These are phyloP conservation scores for Cystobasidium ongulense DNA, from an alignment of 768 basidiomycete species.

Conservation along the genomic window DNA sequence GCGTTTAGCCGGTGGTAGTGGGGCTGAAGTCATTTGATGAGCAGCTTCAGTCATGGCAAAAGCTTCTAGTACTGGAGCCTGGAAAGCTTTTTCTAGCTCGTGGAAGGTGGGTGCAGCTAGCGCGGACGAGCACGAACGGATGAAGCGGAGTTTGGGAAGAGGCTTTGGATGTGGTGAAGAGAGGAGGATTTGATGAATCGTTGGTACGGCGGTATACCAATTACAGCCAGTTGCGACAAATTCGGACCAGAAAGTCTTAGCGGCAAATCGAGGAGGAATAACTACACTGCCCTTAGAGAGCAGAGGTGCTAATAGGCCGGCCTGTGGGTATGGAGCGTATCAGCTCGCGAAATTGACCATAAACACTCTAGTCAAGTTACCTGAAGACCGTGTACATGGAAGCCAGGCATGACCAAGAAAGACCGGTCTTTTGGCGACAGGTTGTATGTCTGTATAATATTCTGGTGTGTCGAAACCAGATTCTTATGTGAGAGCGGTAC, in stretches of 20 bases:
- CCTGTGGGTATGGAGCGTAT: constrained; percentile 42
- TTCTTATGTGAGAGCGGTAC: constrained; percentile 44
- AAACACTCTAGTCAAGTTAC: background rate
- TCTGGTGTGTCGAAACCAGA: constrained; percentile 44
- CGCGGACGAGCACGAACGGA: constrained; percentile 51
- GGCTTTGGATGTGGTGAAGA: constrained; percentile 43
- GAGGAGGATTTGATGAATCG: constrained; percentile 46
- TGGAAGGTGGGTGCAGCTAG: constrained; percentile 54
- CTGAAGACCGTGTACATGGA: constrained; percentile 56
- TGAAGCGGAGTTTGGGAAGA: constrained; percentile 45
- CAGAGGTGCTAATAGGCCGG: constrained; percentile 56
- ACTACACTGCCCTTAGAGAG: constrained; percentile 55
- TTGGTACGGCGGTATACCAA: constrained; percentile 51
- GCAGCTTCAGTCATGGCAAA: constrained; percentile 50
- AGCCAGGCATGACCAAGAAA: constrained; percentile 53
- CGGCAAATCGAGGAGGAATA: constrained; percentile 55
- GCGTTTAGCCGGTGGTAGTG: constrained; percentile 38
- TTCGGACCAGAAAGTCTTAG: constrained; percentile 52
- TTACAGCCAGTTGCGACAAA: constrained; percentile 47
- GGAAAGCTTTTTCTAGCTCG: constrained; percentile 51
- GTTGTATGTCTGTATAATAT: constrained; percentile 45
- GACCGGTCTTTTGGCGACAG: constrained; percentile 43
- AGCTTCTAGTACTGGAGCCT: constrained; percentile 55
- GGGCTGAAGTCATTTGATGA: constrained; percentile 42
- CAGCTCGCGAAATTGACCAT: background rate